Conservation (phyloP, 192 early-diverging fungal species). For the Gamsiella multidivaricata region DNA sequence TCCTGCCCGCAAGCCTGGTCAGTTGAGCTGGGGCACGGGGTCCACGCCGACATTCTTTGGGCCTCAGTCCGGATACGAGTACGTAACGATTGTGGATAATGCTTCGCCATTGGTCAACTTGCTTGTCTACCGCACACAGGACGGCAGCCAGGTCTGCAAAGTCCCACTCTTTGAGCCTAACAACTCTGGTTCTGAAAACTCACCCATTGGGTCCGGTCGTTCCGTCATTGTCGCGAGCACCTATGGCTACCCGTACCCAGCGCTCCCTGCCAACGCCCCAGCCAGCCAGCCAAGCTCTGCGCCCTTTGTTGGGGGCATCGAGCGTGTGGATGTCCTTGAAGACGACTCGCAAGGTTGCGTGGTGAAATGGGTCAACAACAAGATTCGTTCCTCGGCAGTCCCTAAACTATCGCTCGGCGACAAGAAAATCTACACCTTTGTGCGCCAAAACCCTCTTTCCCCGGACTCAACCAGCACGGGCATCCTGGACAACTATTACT, state of each 20-base stretch:
- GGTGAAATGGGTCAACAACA: conserved; percentile 37
- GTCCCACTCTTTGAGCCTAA: conserved; percentile 23
- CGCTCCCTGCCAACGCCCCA: conserved; percentile 21
- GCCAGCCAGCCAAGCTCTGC: conserved; percentile 31
- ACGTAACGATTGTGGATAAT: conserved; percentile 28
- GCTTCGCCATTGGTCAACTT: conserved; percentile 36
- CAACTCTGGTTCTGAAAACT: conserved; percentile 38
- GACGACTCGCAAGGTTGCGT: conserved; percentile 28
- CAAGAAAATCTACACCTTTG: conserved; percentile 40
- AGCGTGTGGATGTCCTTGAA: conserved; percentile 36
- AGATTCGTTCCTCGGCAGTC: conserved; percentile 30
- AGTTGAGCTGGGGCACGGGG: conserved; percentile 36
- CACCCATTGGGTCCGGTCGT: conserved; percentile 32
- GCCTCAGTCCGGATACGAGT: conserved; percentile 29
- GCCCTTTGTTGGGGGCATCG: conserved; percentile 31
- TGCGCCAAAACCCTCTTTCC: conserved; percentile 21
- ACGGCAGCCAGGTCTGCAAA: conserved; percentile 32
- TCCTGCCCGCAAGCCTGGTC: conserved; percentile 34
- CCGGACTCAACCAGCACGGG: conserved; percentile 23
- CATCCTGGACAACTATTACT: conserved; percentile 34
- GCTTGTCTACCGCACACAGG: conserved; percentile 28
- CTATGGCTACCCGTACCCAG: conserved; percentile 32
- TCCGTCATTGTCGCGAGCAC: conserved; percentile 26
- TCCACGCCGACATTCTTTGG: conserved; percentile 38
- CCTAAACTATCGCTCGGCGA: conserved; percentile 29